These are phyloP conservation scores for Xylaria longipes DNA, from an alignment of 495 filamentous ascomycete genomes.

Conservation along the genomic window DNA sequence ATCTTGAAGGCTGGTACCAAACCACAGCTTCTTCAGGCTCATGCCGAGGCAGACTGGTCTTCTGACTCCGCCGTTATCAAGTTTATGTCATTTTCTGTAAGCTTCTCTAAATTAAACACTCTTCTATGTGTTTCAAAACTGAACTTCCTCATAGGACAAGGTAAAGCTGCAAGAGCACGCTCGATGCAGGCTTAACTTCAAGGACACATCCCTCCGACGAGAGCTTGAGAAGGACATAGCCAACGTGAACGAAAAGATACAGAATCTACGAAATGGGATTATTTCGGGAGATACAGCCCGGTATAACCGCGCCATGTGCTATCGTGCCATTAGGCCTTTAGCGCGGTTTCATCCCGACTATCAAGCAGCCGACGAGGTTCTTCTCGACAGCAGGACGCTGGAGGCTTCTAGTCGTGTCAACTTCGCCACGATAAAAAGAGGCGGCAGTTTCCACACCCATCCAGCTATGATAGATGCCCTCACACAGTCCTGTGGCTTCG, in stretches of 20 bases:
- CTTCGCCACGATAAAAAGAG: conserved; percentile 45
- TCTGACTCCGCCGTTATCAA: not conserved
- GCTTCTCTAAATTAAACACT: too few species aligned
- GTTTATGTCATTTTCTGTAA: not conserved
- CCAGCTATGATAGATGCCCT: conserved; percentile 60
- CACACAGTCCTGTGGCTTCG: conserved; percentile 60
- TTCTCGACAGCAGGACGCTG: conserved; percentile 62
- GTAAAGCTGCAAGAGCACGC: conserved; percentile 18
- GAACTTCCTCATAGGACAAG: too few species aligned
- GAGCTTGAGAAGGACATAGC: not conserved
- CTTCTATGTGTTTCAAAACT: too few species aligned
- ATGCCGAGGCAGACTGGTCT: not conserved
- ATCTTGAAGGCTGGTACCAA: not conserved
- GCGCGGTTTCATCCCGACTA: conserved; percentile 63
- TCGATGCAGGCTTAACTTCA: not conserved
- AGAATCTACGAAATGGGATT: not conserved
- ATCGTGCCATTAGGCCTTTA: conserved; percentile 61
- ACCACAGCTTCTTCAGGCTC: not conserved
- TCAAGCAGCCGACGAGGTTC: conserved; percentile 64
- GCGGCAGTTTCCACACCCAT: conserved; percentile 57
- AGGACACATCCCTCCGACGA: not conserved
- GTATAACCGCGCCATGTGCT: conserved; percentile 61
- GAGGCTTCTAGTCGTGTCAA: conserved; percentile 62
- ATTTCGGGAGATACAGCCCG: conserved; percentile 40
- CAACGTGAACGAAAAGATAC: conserved; percentile 27